Conservation (phyloP, 805 yeast genomes). For the Lachancea sp. region DNA sequence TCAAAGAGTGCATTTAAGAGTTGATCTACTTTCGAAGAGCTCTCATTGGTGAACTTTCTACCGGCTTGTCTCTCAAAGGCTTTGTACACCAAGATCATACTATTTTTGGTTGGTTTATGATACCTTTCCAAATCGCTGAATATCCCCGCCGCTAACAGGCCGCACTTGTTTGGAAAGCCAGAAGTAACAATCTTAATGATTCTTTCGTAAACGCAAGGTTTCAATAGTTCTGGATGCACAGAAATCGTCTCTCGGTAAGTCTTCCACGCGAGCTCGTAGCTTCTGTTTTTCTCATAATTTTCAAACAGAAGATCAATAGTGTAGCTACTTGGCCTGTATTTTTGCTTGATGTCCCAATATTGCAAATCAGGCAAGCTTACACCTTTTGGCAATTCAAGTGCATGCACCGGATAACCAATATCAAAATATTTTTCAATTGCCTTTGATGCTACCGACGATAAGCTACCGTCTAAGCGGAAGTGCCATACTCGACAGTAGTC, state of each 20-base stretch:
- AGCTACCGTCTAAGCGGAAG: conserved; percentile 10
- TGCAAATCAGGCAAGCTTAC: conserved; percentile 5
- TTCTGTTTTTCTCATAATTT: conserved; percentile 6
- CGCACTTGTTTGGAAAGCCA: conserved; percentile 4
- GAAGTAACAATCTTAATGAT: conserved; percentile 4
- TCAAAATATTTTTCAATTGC: conserved; percentile 7
- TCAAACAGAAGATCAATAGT: conserved; percentile 4
- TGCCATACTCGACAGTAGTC: conserved; percentile 20
- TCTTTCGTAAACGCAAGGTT: neutral
- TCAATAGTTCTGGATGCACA: conserved; percentile 10
- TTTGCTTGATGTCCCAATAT: conserved; percentile 4
- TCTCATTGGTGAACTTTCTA: conserved; percentile 13
- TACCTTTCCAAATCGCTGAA: conserved; percentile 17
- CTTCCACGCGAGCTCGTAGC: conserved; percentile 18
- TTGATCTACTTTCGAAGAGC: conserved; percentile 9
- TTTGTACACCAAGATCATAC: conserved; percentile 20
- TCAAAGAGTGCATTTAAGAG: conserved; percentile 13
- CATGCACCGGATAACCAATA: neutral
- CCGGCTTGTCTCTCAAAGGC: conserved; percentile 24
- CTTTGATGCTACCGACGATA: conserved; percentile 1
- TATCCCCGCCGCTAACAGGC: conserved; percentile 1
- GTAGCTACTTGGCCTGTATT: neutral
- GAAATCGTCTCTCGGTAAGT: conserved; percentile 10
- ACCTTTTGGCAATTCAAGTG: neutral
- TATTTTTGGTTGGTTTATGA: conserved; percentile 12